Conservation (phyloP, 352 stramenopile genomes). For the Pythium phragmiticola region DNA sequence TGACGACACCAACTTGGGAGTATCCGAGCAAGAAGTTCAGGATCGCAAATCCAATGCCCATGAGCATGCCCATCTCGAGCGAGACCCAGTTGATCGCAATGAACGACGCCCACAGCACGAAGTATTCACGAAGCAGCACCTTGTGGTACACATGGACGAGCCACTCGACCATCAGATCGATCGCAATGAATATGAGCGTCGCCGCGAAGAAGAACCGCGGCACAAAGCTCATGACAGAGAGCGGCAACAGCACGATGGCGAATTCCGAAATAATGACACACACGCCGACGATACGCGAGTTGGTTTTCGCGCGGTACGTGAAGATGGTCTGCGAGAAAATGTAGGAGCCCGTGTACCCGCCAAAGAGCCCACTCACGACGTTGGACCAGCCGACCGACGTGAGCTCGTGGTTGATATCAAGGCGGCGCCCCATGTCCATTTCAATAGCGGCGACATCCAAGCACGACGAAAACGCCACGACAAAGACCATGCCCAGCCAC, state of each 20-base stretch:
- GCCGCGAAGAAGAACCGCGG: slow-evolving; percentile 98
- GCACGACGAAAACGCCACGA: slow-evolving; percentile 96
- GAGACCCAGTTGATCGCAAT: slow-evolving; percentile 91
- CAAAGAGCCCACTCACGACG: slow-evolving; percentile 92
- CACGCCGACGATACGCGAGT: slow-evolving; percentile 89
- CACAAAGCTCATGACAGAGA: slow-evolving; percentile 94
- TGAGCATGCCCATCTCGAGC: slow-evolving; percentile 96
- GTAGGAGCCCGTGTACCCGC: slow-evolving; percentile 98
- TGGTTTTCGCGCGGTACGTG: slow-evolving; percentile 91
- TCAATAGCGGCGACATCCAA: slow-evolving; percentile 98
- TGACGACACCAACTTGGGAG: slow-evolving; percentile 70
- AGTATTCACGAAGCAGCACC: slow-evolving; percentile 89
- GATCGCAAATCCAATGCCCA: slow-evolving; percentile 89
- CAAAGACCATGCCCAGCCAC: slow-evolving; percentile 95
- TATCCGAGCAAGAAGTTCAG: slow-evolving; percentile 86
- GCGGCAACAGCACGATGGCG: slow-evolving; percentile 84
- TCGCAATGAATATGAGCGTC: slow-evolving; percentile 96
- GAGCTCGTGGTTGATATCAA: slow-evolving; percentile 96
- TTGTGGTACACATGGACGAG: slow-evolving; percentile 88
- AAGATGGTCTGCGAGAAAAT: slow-evolving; percentile 99
- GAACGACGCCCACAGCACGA: slow-evolving; percentile 93
- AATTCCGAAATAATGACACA: slow-evolving; percentile 90
- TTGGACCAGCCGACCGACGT: slow-evolving; percentile 95
- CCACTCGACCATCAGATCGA: slow-evolving; percentile 98
- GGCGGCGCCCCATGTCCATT: slow-evolving; percentile 92